Evolutionary conservation across 2,329 filamentous ascomycete genomes (phyloP), one percentile per base, ranked within the genome.

Genomic region (Sporothrix sp.): DNA sequence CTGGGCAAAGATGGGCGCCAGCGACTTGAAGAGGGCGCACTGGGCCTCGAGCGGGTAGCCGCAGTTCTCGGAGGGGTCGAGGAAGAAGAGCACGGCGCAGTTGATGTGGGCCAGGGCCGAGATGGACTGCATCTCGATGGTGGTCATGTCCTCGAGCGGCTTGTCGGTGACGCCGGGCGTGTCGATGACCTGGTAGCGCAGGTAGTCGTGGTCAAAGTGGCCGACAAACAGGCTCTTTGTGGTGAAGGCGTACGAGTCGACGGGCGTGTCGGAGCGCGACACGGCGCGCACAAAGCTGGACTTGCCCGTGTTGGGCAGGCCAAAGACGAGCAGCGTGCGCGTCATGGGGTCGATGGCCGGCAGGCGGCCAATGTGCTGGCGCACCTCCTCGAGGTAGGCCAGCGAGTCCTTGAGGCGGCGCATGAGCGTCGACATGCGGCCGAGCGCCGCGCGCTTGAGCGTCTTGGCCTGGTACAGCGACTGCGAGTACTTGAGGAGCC

Each of bases 281-380:
- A 97, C 84, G 64, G 84, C 93, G 70, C 84, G 85, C 64, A 98
- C 71, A 74, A 98, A 98, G 59, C 87, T 95, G 51, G 87, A 95
- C 74, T 98, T 98, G 69, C 93, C 90, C 56, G 95, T 89, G 62
- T 98, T 98, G 60, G 93, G 93, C 67, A 97, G 97, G 49, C 93
- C 93, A 68, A 91, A 95, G 60, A 98, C 96, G 58, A 98, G 77
- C 39, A 98, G 81, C 1, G 93, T 98, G 60, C 93, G 79, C 35
- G 93, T 98, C 66, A 95, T 98, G 52, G 93, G 93, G 66, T 98
- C 94, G 66, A 98, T 98, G n/a, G 90, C 83, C 4, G 93, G 94
- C 58, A 98, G 81, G 84, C 93, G 90, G 55, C 91, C 93, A 64
- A 98, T 75, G 59, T 98, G 94, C 74, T 97, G 91, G 59, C 93